phyloP scores from a whole-genome alignment of 148 eudicot species.

The Rhododendron williamsianum region DNA sequence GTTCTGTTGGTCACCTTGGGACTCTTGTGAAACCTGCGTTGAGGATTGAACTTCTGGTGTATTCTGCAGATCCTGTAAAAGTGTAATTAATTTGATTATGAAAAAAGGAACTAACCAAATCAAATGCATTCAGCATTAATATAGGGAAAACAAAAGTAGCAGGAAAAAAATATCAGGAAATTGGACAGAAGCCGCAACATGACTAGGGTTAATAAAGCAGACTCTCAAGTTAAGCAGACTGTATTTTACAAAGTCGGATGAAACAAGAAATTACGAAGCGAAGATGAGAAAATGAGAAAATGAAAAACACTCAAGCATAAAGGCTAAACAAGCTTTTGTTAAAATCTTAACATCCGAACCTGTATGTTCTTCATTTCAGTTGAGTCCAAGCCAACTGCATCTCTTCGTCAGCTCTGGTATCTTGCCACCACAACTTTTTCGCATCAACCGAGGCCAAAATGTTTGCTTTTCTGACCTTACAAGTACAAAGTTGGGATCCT shows the following conservation, averaged over 20 bases:
- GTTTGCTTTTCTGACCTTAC: background rate
- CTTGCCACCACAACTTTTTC: background rate
- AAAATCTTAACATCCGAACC: conserved; percentile 22
- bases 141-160: background rate
- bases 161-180: background rate
- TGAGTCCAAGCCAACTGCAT: conserved; percentile 30
- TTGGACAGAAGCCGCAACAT: background rate
- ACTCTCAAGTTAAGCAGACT: background rate
- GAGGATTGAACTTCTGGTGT: conserved; percentile 59
- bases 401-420: conserved; percentile 18
- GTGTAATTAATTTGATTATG: background rate
- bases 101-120: background rate
- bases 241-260: background rate
- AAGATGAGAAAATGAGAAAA: conserved; percentile 1
- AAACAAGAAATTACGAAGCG: background rate
- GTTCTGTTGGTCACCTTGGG: conserved; percentile 66
- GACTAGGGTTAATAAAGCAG: background rate
- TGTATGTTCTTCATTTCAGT: conserved; percentile 49
- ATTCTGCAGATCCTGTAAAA: conserved; percentile 55
- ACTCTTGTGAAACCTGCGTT: conserved; percentile 59
- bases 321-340: background rate
- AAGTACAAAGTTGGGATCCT: background rate
- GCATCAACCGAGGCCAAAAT: background rate
- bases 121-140: background rate
- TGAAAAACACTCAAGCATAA: background rate